These are phyloP conservation scores for Aphanomyces stellatus DNA, from an alignment of 352 stramenopile species.

Conservation along the genomic window DNA sequence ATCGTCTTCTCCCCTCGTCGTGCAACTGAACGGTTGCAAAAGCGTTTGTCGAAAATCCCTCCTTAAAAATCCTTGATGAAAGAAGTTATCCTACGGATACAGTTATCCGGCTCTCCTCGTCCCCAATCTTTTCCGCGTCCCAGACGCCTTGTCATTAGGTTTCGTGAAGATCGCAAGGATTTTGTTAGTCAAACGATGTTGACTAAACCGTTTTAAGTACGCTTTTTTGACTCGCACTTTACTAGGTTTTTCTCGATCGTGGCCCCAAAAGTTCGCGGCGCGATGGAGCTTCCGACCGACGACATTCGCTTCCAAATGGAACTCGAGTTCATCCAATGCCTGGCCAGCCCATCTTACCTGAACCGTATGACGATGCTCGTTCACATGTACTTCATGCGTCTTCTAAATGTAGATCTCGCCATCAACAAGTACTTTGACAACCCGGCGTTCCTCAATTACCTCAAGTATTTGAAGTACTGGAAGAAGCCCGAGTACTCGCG, in stretches of 20 bases:
- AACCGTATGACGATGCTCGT: constrained; percentile 63
- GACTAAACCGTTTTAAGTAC: too few relatives aligned
- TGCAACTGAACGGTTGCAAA: constrained; percentile 18
- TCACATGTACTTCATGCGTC: neutral
- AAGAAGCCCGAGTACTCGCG: constrained; percentile 87
- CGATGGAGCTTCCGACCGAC: constrained; percentile 68
- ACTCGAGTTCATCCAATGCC: constrained; percentile 89
- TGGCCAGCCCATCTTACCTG: constrained; percentile 82
- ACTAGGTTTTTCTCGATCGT: neutral
- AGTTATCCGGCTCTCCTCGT: neutral
- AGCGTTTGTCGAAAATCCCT: constrained; percentile 15
- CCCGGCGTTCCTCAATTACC: constrained; percentile 82
- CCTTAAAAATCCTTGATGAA: neutral
- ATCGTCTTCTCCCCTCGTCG: constrained; percentile 26
- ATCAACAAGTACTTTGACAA: constrained; percentile 91
- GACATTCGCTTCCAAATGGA: constrained; percentile 89
- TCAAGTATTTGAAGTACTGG: constrained; percentile 91
- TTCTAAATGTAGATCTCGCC: constrained; percentile 48
- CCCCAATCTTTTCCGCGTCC: too few relatives aligned
- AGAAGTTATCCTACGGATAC: constrained; percentile 4
- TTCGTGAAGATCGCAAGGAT: too few relatives aligned
- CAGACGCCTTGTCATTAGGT: too few relatives aligned
- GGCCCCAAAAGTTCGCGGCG: neutral
- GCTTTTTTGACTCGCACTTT: neutral
- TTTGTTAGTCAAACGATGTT: too few relatives aligned